Evolutionary conservation across 169 alveolate species (phyloP), one percentile per base, ranked within the genome.

Genomic region (Plasmodium yoelii): DNA sequence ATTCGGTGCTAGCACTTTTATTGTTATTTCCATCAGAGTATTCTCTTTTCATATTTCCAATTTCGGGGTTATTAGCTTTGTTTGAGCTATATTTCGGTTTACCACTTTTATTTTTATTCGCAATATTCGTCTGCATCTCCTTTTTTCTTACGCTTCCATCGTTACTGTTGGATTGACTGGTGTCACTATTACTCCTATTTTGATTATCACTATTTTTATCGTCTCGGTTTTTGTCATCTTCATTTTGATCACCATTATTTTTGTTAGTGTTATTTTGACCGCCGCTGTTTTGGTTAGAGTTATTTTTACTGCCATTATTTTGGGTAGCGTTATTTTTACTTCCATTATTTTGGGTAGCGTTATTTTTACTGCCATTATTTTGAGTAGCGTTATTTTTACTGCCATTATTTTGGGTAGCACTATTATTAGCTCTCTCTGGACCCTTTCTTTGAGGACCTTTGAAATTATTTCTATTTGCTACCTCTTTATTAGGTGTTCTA

Each of bases 141-240:
- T 51, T 26, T 5, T 61, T 47, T 10, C 39, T 47, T 15, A 13
- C 39, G 34, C 22, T 42, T 46, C 15, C 51, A 47, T 75, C 46
- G 1, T 75, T 51, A 19, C 64, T 42, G 10, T 75, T 75, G 13
- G 46, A 18, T 22, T 53, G 59, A 15, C 19, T 74, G 10, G 59
- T 74, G 24, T 60, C 61, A 28, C 61, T 74, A 53, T 60, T 73
- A 9, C 46, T 73, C 12, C 24, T 73, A 13, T 60, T 74, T 19
- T 53, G 59, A 18, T 60, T 74, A 34, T 74, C 61, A 26, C 47
- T 60, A 39, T 46, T 74, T 22, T 61, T 61, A 18, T 74, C 63
- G 13, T 39, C 63, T 18, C 63, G 60, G 13, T 61, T 60, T 13
- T 61, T 74, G 4, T 74, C 63, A 39, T 19, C 63, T 13, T 49